These are phyloP conservation scores for Candida ponderosae DNA, from an alignment of 805 yeast species.

Conservation along the genomic window DNA sequence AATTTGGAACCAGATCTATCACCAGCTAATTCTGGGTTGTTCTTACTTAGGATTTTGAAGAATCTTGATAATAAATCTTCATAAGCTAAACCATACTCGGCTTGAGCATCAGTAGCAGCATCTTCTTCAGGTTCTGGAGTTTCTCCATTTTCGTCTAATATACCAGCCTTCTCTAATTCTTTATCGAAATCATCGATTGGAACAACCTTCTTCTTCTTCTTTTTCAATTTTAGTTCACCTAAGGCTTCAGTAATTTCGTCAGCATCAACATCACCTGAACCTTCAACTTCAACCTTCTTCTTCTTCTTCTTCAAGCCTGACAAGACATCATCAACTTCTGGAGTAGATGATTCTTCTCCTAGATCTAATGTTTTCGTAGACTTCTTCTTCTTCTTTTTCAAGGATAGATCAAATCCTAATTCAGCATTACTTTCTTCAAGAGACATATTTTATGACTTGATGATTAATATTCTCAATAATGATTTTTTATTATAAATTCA, in stretches of 20 bases:
- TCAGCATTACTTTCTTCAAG: slow-evolving; percentile 20
- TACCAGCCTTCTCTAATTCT: slow-evolving; percentile 85
- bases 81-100: slow-evolving; percentile 62
- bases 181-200: slow-evolving; percentile 80
- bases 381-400: slow-evolving; percentile 77
- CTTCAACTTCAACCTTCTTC: slow-evolving; percentile 51
- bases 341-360: slow-evolving; percentile 26
- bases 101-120: slow-evolving; percentile 21
- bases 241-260: slow-evolving; percentile 52
- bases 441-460: too few species aligned
- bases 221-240: slow-evolving; percentile 67
- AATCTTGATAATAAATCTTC: slow-evolving; percentile 74
- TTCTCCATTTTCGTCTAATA: slow-evolving; percentile 38
- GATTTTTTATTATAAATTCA: too few species aligned
- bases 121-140: slow-evolving; percentile 14
- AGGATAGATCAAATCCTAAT: slow-evolving; percentile 58
- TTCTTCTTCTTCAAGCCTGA: slow-evolving; percentile 81
- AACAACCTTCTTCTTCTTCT: slow-evolving; percentile 65
- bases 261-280: slow-evolving; percentile 26
- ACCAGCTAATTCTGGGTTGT: slow-evolving; percentile 98
- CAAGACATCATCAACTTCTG: slow-evolving; percentile 54
- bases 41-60: slow-evolving; percentile 76
- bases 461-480: too few species aligned
- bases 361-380: slow-evolving; percentile 34
- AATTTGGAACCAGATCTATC: slow-evolving; percentile 88